Percentiles rank a stretch among this genome's conserved stretches.
Conservation (phyloP, 1,284 basidiomycete species). For the Paramarasmius palmivorus region DNA sequence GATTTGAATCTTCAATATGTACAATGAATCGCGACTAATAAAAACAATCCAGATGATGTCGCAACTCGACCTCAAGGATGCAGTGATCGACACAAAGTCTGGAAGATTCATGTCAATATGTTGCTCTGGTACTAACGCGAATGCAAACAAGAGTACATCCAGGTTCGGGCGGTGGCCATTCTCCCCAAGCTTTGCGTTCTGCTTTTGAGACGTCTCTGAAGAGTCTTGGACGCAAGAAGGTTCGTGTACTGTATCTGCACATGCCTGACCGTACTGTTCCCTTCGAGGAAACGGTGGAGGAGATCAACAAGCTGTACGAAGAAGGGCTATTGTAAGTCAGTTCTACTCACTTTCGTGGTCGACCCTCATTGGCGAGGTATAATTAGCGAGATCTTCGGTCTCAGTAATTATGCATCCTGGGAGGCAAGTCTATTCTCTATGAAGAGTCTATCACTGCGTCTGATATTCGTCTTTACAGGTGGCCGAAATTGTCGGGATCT, state of each 20-base stretch:
- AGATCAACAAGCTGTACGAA: conserved; percentile 42
- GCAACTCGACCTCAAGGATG: conserved; percentile 41
- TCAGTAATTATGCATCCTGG: conserved; percentile 47
- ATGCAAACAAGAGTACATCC: conserved; percentile 43
- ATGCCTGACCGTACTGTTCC: conserved; percentile 48
- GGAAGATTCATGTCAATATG: conserved; percentile 7
- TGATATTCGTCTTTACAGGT: conserved; percentile 34
- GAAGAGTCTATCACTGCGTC: too few species aligned
- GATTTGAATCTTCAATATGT: too few species aligned
- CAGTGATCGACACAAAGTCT: conserved; percentile 53
- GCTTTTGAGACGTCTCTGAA: conserved; percentile 40
- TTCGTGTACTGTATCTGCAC: conserved; percentile 48
- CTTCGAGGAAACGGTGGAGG: conserved; percentile 45
- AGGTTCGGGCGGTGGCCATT: conserved; percentile 38
- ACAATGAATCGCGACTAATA: too few species aligned
- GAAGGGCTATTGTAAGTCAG: conserved; percentile 44
- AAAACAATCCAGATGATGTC: conserved; percentile 43
- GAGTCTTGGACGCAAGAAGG: conserved; percentile 34
- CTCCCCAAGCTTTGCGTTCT: conserved; percentile 33
- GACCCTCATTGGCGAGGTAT: not conserved
- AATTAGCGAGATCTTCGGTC: conserved; percentile 44
- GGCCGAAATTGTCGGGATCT: conserved; percentile 54
- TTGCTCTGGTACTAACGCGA: not conserved
- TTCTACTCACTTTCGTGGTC: not conserved
- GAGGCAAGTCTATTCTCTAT: conserved; percentile 21